These are phyloP conservation scores for Colletotrichum tofieldiae DNA, from an alignment of 2,329 filamentous ascomycete species.

Conservation along the genomic window DNA sequence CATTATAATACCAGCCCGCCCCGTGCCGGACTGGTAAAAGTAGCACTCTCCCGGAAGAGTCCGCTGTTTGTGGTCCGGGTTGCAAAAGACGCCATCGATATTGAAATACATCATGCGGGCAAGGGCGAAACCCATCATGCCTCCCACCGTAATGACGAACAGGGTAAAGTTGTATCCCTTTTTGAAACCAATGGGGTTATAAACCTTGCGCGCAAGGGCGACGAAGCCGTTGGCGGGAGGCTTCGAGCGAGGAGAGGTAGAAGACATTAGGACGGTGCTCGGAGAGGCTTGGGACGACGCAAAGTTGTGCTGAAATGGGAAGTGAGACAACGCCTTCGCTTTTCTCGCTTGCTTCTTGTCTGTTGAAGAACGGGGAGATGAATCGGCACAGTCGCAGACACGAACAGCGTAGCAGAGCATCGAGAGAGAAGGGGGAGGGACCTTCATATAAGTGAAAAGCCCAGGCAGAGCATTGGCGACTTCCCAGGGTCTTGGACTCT, in stretches of 20 bases:
- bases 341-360: slow-evolving; percentile 23
- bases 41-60: slow-evolving; percentile 57
- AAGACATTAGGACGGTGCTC: slow-evolving; percentile 10
- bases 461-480: background rate
- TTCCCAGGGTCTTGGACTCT: slow-evolving; percentile 3
- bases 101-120: slow-evolving; percentile 65
- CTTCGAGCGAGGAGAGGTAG: slow-evolving; percentile 14
- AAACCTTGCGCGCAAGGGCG: slow-evolving; percentile 50
- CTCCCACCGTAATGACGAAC: slow-evolving; percentile 64
- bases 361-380: slow-evolving; percentile 27
- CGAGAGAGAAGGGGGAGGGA: background rate
- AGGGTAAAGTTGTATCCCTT: slow-evolving; percentile 72
- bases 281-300: background rate
- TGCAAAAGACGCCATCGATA: slow-evolving; percentile 56
- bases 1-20: slow-evolving; percentile 60
- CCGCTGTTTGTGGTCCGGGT: slow-evolving; percentile 40
- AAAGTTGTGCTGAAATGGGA: background rate
- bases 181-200: slow-evolving; percentile 67
- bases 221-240: slow-evolving; percentile 45
- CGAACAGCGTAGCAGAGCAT: background rate
- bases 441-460: slow-evolving; percentile 6
- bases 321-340: slow-evolving; percentile 23
- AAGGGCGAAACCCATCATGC: slow-evolving; percentile 64
- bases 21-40: slow-evolving; percentile 49
- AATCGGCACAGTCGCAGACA: background rate